Conservation (phyloP, 2,329 filamentous ascomycete genomes). For the Fusarium sp. region DNA sequence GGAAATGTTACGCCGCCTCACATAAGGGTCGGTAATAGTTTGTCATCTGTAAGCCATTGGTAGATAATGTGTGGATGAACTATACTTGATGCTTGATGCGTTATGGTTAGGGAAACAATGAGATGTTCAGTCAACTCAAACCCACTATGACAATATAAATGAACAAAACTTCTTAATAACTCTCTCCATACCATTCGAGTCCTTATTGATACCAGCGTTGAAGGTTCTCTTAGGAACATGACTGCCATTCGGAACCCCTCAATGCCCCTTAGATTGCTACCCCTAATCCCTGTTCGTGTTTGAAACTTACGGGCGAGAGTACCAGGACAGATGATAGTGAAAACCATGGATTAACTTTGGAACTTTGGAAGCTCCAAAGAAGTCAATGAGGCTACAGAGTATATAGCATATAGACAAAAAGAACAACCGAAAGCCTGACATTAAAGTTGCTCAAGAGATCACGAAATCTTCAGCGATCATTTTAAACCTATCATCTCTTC, state of each 20-base stretch:
- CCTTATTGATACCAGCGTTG: no score
- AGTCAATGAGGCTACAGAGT: not conserved
- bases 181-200: not conserved
- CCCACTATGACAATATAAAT: conserved; percentile 6
- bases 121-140: conserved; percentile 12
- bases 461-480: not conserved
- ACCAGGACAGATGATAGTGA: not conserved
- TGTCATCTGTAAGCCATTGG: conserved; percentile 22
- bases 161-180: not conserved
- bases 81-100: conserved; percentile 29
- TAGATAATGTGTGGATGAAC: conserved; percentile 26
- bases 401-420: not conserved
- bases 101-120: conserved; percentile 15
- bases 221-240: not conserved
- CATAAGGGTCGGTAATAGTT: conserved; percentile 21
- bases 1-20: conserved; percentile 22
- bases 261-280: not conserved
- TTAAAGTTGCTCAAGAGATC: not conserved
- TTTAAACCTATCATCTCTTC: not conserved
- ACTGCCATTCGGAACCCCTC: not conserved
- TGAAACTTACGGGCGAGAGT: not conserved
- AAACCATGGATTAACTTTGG: not conserved
- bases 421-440: not conserved
- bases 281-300: not conserved
- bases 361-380: not conserved